phyloP scores from a whole-genome alignment of 108 stramenopile genomes.

The Seminavis robusta region DNA sequence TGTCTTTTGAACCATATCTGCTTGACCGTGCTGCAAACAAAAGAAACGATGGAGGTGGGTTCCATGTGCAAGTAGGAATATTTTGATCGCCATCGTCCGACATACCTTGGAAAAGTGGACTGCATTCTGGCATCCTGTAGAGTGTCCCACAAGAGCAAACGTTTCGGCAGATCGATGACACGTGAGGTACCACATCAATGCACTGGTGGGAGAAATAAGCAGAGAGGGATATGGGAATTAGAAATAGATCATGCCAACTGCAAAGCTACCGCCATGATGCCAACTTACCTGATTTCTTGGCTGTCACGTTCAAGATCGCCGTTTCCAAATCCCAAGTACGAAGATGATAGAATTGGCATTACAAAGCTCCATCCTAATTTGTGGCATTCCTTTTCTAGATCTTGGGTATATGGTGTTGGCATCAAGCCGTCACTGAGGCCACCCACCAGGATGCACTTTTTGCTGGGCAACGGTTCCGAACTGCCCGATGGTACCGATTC shows the following conservation, averaged over 20 bases:
- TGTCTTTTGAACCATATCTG: too few species aligned
- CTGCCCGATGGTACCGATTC: conserved; percentile 46
- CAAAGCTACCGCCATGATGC: background rate
- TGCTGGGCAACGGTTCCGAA: background rate
- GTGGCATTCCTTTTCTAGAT: conserved; percentile 46
- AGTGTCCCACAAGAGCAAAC: conserved; percentile 89
- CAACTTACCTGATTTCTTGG: conserved; percentile 12
- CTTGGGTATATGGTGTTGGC: conserved; percentile 71
- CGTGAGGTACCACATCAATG: conserved; percentile 51
- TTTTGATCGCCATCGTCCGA: too few species aligned
- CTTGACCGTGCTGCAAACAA: conserved; percentile 53
- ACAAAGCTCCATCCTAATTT: conserved; percentile 63
- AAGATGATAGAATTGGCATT: conserved; percentile 69
- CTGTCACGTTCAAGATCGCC: conserved; percentile 69
- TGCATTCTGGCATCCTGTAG: conserved; percentile 91
- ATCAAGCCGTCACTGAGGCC: conserved; percentile 76
- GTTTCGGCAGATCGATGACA: conserved; percentile 45
- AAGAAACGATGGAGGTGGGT: too few species aligned
- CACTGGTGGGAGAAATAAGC: background rate
- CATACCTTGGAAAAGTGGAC: too few species aligned
- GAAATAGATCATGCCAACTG: background rate
- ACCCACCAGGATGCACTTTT: conserved; percentile 76
- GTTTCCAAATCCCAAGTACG: conserved; percentile 77
- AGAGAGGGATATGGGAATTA: background rate
- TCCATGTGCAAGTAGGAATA: too few species aligned